Evolutionary conservation across 2,329 filamentous ascomycete species (phyloP), one percentile per base, ranked within the genome.

Genomic region (Aspergillus vadensis): DNA sequence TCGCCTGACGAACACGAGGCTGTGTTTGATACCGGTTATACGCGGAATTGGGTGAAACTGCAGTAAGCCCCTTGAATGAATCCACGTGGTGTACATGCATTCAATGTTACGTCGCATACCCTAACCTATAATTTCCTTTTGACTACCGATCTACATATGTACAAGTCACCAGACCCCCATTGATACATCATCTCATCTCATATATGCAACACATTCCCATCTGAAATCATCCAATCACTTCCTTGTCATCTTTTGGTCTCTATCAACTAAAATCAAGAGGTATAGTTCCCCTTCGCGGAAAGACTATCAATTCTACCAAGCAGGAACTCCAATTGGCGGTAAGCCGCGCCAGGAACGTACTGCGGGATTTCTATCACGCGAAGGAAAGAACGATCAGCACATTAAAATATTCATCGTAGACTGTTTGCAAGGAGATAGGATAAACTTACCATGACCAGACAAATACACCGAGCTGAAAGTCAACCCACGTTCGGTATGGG

Each of bases 301-400:
- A 65, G 21, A 39, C 56, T 63, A 25, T 56, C 48, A 38, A 92
- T 86, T 41, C 90, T 80, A 0, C 91, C 91, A 1, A 96, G 80
- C 67, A 95, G 73, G 68, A 90, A 89, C 80, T 95, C 91, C 19
- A 94, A 72, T 60, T 91, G 88, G 36, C 91, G 80, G 71, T 90
- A 91, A 0, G 88, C 83, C 0, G 87, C 88, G 14, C 82, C 83
- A 0, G 90, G 88, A 17, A 86, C 84, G 69, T 90, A 92, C 74
- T 90, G 86, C 0, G 84, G 83, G 5, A 85, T 73, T 62, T 75
- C 69, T 69, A 36, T 6, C 14, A 19, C 30, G 3, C n/a, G n/a
- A 14, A 15, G 7, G 12, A 2, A 15, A 5, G 2, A 14, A 14
- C 12, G 14, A 1, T 30, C 6, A 15, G 19, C 9, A 21, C 12